A percentile compares a stretch with the other conserved stretches of the same genome.
Conservation (phyloP, 805 yeast species). For the Nakazawaea sp. region DNA sequence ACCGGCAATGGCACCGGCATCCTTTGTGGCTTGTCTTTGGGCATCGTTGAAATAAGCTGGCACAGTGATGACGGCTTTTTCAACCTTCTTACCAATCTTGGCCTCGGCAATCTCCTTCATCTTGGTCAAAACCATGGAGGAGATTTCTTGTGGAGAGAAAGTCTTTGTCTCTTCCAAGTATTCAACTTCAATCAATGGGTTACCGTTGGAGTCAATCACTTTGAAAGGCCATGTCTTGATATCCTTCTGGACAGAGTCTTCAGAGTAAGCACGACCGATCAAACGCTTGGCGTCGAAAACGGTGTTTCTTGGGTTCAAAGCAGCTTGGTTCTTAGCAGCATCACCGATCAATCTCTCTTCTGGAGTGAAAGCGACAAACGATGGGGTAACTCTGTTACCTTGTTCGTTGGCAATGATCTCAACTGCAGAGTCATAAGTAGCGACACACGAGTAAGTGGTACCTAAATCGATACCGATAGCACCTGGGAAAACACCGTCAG, state of each 20-base stretch:
- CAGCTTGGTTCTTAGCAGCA: conserved; percentile 81
- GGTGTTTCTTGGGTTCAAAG: conserved; percentile 71
- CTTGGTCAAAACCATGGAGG: conserved; percentile 72
- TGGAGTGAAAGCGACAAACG: conserved; percentile 74
- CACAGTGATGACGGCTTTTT: conserved; percentile 71
- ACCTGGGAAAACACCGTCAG: conserved; percentile 99
- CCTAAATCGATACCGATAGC: conserved; percentile 99
- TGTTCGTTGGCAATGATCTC: conserved; percentile 79
- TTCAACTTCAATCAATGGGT: conserved; percentile 66
- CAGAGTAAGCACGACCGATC: conserved; percentile 75
- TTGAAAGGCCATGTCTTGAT: conserved; percentile 87
- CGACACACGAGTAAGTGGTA: conserved; percentile 77
- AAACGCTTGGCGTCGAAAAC: conserved; percentile 80
- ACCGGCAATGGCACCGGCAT: conserved; percentile 78
- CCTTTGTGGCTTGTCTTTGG: conserved; percentile 79
- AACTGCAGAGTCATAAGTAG: conserved; percentile 70
- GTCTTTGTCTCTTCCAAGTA: conserved; percentile 63
- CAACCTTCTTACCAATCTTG: conserved; percentile 63
- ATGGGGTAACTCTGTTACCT: conserved; percentile 83
- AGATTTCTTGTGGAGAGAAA: conserved; percentile 70
- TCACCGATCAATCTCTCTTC: conserved; percentile 78
- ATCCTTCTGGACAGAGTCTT: conserved; percentile 76
- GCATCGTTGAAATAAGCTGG: conserved; percentile 80
- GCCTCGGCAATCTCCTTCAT: conserved; percentile 82
- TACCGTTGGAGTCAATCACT: conserved; percentile 56